A percentile compares a stretch with the other conserved stretches of the same genome.
phyloP scores from a whole-genome alignment of 768 basidiomycete species.

The Lactarius quietus region DNA sequence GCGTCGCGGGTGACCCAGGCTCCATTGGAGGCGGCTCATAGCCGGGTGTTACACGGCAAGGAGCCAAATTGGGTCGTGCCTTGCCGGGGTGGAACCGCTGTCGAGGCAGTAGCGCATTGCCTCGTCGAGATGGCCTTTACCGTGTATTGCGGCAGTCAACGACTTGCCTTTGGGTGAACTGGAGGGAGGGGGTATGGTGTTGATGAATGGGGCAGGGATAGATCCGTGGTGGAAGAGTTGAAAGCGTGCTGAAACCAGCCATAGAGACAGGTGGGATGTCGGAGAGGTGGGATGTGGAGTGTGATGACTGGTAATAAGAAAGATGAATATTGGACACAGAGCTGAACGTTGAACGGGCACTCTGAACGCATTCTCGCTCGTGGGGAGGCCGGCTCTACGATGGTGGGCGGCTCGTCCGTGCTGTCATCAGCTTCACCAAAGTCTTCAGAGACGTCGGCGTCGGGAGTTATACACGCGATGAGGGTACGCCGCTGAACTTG shows the following conservation, averaged over 20 bases:
- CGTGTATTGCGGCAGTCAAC: slow-evolving; percentile 65
- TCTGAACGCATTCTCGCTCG: slow-evolving; percentile 54
- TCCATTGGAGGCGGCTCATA: slow-evolving; percentile 48
- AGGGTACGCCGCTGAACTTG: no score
- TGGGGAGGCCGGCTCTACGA: slow-evolving; percentile 59
- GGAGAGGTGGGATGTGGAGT: slow-evolving; percentile 50
- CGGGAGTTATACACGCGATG: no score
- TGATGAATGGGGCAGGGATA: slow-evolving; percentile 63
- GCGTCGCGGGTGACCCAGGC: slow-evolving; percentile 12
- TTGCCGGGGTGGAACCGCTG: slow-evolving; percentile 83
- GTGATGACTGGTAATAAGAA: slow-evolving; percentile 43
- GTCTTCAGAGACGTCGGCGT: slow-evolving; percentile 32
- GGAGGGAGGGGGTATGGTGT: slow-evolving; percentile 36
- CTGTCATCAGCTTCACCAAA: slow-evolving; percentile 36
- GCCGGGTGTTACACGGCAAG: slow-evolving; percentile 78
- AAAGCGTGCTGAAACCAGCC: slow-evolving; percentile 83
- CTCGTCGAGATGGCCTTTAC: slow-evolving; percentile 75
- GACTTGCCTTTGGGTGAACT: slow-evolving; percentile 44
- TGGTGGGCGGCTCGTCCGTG: slow-evolving; percentile 54
- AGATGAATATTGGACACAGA: slow-evolving; percentile 42
- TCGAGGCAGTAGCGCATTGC: slow-evolving; percentile 90
- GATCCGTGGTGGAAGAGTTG: slow-evolving; percentile 65
- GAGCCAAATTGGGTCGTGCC: slow-evolving; percentile 85
- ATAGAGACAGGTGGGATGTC: slow-evolving; percentile 70
- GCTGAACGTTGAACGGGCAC: slow-evolving; percentile 51